Evolutionary conservation across 129 eudicot species (phyloP), one percentile per base, ranked within the genome.

Genomic region (Calendula officinalis): DNA sequence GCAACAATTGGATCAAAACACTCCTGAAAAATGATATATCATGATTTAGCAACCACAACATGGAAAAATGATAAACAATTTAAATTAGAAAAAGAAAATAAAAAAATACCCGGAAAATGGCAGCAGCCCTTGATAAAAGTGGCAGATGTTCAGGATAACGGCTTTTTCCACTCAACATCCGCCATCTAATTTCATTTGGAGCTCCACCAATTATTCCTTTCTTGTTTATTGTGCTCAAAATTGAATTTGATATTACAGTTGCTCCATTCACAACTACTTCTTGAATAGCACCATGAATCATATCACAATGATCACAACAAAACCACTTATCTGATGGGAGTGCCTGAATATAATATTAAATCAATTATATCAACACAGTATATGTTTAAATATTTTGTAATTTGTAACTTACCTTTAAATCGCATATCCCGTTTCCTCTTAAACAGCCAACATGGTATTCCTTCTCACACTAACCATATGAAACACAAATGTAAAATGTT

Each of bases 371-470:
- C 36, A 15, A 72, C 3, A 40, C 12, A 47, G 41, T 60, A 34
- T n/a, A 43, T 57, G 47, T 8, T 48, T 15, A 15, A 3, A 74
- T 60, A 74, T 34, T 61, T 11, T 33, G 42, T 61, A 48, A 15
- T 54, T 4, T 17, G 46, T 32, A 39, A 77, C 85, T 72, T 71
- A 87, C 97, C 65, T 91, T 91, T 66, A 91, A 70, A 81, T 91
- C 95, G 49, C 96, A 91, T 58, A 77, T 43, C 66, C 95, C 96
- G 42, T 62, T 75, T 33, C 76, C 82, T 56, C 98, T 86, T 79
- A 91, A 79, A 73, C 98, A 91, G 47, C 96, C 90, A 70, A 91
- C 95, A 85, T 91, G 98, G 66, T 88, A 88, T 77, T 91, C 98
- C 84, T 88, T 91, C 82, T 91, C 98, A 73, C 98, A 91, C 98